A percentile compares a stretch with the other conserved stretches of the same genome.
Conservation (phyloP, 78 protist genomes). For the Ministeria vibrans region DNA sequence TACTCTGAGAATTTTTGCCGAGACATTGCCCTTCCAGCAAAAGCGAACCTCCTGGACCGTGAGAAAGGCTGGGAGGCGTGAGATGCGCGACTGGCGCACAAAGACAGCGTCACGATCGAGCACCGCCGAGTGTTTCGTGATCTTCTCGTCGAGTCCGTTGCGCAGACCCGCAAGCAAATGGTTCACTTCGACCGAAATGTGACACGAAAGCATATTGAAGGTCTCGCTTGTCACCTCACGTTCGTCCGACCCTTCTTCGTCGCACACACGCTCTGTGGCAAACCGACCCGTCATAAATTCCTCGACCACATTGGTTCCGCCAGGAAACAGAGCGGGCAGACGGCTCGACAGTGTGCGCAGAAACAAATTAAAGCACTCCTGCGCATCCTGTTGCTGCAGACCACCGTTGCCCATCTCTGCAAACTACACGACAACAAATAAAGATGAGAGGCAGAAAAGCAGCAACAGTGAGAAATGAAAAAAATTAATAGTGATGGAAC, state of each 20-base stretch:
- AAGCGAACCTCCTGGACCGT: conserved; percentile 76
- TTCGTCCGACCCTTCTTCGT: not conserved
- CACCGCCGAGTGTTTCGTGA: conserved; percentile 42
- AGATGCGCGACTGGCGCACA: conserved; percentile 25
- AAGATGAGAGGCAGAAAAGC: not conserved
- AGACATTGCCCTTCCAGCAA: conserved; percentile 53
- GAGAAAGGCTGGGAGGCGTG: conserved; percentile 68
- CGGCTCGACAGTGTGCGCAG: no score
- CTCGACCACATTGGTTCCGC: no score
- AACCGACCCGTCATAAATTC: no score
- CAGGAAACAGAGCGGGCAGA: no score
- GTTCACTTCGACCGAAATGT: conserved; percentile 40
- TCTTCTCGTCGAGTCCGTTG: conserved; percentile 27
- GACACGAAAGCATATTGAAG: conserved; percentile 35
- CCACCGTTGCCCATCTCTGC: conserved; percentile 52
- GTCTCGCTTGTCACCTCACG: not conserved
- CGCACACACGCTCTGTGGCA: no score
- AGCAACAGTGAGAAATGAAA: not conserved
- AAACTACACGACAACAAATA: conserved; percentile 62
- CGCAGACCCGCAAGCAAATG: conserved; percentile 27
- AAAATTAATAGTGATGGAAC: not conserved
- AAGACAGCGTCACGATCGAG: conserved; percentile 55
- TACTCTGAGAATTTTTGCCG: conserved; percentile 66
- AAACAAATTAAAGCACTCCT: no score
- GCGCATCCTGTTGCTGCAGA: conserved; percentile 47